Evolutionary conservation across 768 basidiomycete genomes (phyloP).

Genomic region (Panellus pusillus): DNA sequence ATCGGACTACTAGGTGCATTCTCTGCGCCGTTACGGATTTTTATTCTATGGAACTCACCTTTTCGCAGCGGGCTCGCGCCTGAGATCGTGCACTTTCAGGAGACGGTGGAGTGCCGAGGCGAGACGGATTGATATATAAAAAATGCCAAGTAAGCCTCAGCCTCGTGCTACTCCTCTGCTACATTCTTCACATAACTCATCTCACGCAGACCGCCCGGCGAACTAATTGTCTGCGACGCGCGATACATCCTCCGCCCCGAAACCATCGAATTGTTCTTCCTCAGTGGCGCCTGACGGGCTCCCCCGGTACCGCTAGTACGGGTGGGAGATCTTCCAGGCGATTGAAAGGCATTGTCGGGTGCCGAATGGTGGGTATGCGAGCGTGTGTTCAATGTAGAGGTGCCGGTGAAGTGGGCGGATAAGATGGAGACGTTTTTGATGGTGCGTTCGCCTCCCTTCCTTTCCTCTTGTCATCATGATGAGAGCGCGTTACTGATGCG

Average conservation of each 20-base stretch:
- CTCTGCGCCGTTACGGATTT: neutral
- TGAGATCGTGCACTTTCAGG: constrained; percentile 86
- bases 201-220: no score
- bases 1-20: constrained; percentile 79
- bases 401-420: constrained; percentile 69
- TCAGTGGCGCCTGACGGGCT: constrained; percentile 91
- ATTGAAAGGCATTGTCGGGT: constrained; percentile 83
- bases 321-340: constrained; percentile 87
- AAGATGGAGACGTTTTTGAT: constrained; percentile 96
- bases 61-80: constrained; percentile 72
- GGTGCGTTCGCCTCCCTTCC: constrained; percentile 41
- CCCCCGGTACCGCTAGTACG: constrained; percentile 72
- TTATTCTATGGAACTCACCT: neutral
- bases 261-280: constrained; percentile 91
- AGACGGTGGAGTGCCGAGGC: constrained; percentile 46
- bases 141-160: constrained; percentile 56
- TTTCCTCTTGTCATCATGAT: neutral
- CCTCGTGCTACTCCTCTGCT: constrained; percentile 3
- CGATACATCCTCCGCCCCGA: constrained; percentile 95
- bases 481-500: neutral
- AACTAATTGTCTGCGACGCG: constrained; percentile 68
- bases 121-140: constrained; percentile 88
- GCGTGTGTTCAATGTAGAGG: constrained; percentile 77
- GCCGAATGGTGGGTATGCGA: constrained; percentile 79
- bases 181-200: no score